These are phyloP conservation scores for Dunaliella salina DNA, from an alignment of 163 green algal genomes.

Conservation along the genomic window DNA sequence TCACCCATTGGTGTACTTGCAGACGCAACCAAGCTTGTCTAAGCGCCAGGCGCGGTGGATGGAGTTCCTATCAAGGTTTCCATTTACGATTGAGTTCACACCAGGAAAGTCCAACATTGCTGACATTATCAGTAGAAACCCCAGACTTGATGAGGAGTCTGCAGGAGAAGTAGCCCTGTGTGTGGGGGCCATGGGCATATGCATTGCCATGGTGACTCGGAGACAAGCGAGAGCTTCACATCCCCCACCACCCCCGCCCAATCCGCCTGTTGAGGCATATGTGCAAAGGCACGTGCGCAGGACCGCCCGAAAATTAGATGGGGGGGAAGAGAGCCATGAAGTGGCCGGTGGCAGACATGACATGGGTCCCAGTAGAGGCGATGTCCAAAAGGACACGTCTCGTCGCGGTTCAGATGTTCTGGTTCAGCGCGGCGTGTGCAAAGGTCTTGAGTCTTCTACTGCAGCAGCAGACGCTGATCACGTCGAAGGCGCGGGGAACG, in stretches of 20 bases:
- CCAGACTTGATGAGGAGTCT: neutral
- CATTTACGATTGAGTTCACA: too few species aligned
- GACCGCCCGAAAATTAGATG: too few species aligned
- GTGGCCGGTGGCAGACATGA: neutral
- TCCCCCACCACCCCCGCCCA: neutral
- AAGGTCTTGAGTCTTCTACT: neutral
- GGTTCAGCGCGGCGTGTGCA: neutral
- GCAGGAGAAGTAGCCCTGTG: neutral
- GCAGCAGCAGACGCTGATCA: neutral
- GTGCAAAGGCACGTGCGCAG: neutral
- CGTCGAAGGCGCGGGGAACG: neutral
- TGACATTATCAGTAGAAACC: neutral
- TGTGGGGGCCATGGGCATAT: neutral
- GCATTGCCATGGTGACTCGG: neutral
- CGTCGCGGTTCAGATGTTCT: neutral
- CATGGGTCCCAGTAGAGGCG: neutral
- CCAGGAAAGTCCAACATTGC: too few species aligned
- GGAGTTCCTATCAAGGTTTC: too few species aligned
- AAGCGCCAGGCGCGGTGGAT: too few species aligned
- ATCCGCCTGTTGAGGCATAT: neutral
- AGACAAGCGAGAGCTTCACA: neutral
- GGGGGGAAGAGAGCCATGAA: neutral
- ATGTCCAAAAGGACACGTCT: neutral
- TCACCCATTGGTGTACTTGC: neutral
- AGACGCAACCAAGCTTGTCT: neutral